phyloP scores from a whole-genome alignment of 2,329 filamentous ascomycete species.

The Neoscytalidium dimidiatum region DNA sequence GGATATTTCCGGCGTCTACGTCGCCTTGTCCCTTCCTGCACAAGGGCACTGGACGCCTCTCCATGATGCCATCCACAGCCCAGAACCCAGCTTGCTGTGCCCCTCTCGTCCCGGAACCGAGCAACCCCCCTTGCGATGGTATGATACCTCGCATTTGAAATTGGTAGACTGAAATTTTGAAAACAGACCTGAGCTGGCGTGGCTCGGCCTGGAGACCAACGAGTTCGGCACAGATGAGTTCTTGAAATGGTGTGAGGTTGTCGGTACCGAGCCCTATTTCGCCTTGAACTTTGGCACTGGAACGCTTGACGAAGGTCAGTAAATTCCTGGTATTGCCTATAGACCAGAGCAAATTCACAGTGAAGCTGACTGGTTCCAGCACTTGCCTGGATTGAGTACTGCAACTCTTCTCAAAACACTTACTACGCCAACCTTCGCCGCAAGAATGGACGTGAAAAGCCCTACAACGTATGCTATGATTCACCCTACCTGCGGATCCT shows the following conservation, averaged over 20 bases:
- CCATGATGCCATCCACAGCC: neutral
- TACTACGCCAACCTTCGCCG: constrained; percentile 81
- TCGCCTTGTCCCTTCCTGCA: neutral
- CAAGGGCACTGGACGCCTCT: neutral
- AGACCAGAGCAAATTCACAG: constrained; percentile 47
- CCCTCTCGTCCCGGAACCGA: too few relatives aligned
- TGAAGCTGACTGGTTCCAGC: constrained; percentile 53
- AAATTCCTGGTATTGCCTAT: constrained; percentile 22
- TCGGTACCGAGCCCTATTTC: constrained; percentile 77
- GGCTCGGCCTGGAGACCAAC: constrained; percentile 76
- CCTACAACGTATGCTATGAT: constrained; percentile 61
- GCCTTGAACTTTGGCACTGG: constrained; percentile 82
- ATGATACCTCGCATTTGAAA: too few relatives aligned
- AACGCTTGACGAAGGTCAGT: constrained; percentile 33
- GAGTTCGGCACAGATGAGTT: constrained; percentile 86
- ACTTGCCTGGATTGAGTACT: constrained; percentile 82
- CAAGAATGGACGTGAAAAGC: constrained; percentile 72
- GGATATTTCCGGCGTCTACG: neutral
- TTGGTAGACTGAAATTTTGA: constrained; percentile 17
- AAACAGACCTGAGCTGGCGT: constrained; percentile 71
- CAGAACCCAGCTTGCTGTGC: neutral
- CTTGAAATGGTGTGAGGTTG: constrained; percentile 73
- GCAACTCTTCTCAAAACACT: constrained; percentile 75
- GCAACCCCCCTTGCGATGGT: too few relatives aligned
- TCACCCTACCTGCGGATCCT: neutral